Evolutionary conservation across 2,329 filamentous ascomycete species (phyloP), one percentile per base, ranked within the genome.

Genomic region (Diaporthe sp.): DNA sequence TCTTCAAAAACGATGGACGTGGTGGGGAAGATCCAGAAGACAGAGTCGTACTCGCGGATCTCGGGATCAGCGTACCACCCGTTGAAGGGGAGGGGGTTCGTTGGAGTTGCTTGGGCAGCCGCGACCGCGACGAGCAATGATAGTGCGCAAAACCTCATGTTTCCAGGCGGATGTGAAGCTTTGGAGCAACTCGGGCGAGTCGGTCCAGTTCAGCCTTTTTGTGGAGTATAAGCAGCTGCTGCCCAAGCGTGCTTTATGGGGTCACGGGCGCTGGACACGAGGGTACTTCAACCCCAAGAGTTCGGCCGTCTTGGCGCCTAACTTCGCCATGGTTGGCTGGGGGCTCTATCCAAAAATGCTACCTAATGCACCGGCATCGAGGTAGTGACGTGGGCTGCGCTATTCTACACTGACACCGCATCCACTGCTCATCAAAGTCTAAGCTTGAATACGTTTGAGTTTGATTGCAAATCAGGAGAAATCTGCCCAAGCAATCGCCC

Each of bases 11-110:
- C 78, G 25, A 81, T 80, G 1, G 86, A 88, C 4, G 83, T 81
- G 5, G 86, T 88, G 5, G 87, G 85, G 77, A 84, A 89, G 38
- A 88, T 83, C 85, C 85, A 89, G 79, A 86, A 87, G 47, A 83
- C 77, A 35, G 79, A 79, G 15, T 85, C 79, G 79, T 87, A 88
- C 79, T 85, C 83, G 70, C 83, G 85, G 45, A 82, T 85, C 78
- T 88, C 87, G 0, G 87, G 87, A 71, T 88, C 86, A 13, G 86
- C 87, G 77, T 88, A 88, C 68, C 69, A 74, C 5, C 73, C 73
- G 10, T 55, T 22, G 15, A 74, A 74, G 25, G 71, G 57, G 17
- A 54, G 58, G 47, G 71, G 64, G 47, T 68, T 68, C 33, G 33
- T 19, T 28, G 64, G 45, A 25, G 35, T 35, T 19, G 35, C 47